phyloP scores from a whole-genome alignment of 805 yeast species.

The Ogataea ganodermae region DNA sequence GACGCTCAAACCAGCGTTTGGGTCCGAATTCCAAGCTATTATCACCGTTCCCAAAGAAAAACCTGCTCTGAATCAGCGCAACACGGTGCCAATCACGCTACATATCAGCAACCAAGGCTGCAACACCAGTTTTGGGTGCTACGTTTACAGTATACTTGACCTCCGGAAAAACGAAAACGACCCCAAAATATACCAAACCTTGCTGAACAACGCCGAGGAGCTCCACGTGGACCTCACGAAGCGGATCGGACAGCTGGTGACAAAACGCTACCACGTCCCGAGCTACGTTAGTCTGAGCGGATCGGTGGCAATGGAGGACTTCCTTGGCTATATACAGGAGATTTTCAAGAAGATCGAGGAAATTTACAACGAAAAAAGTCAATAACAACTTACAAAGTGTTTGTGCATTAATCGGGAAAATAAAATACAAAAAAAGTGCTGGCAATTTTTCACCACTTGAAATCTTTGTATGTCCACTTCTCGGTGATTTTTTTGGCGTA shows the following conservation, averaged over 20 bases:
- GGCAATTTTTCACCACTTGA: slow-evolving; percentile 57
- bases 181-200: slow-evolving; percentile 41
- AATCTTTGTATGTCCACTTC: slow-evolving; percentile 92
- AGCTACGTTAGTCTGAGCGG: slow-evolving; percentile 50
- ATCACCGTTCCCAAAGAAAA: slow-evolving; percentile 22
- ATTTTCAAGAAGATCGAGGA: slow-evolving; percentile 34
- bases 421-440: not conserved
- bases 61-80: slow-evolving; percentile 19
- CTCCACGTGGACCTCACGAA: slow-evolving; percentile 44
- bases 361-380: slow-evolving; percentile 12
- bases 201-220: slow-evolving; percentile 45
- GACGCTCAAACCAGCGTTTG: slow-evolving; percentile 28
- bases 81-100: slow-evolving; percentile 38
- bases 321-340: slow-evolving; percentile 31
- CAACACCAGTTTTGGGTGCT: slow-evolving; percentile 40
- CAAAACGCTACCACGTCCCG: slow-evolving; percentile 43
- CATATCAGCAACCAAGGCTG: slow-evolving; percentile 38
- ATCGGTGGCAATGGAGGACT: slow-evolving; percentile 36
- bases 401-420: not conserved
- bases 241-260: slow-evolving; percentile 43
- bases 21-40: slow-evolving; percentile 29
- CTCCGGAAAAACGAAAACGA: slow-evolving; percentile 23
- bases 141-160: slow-evolving; percentile 44
- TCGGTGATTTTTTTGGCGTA: slow-evolving; percentile 79
- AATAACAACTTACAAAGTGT: not conserved